Evolutionary conservation across 2,329 filamentous ascomycete genomes (phyloP).

Genomic region (Trichoderma gracile): DNA sequence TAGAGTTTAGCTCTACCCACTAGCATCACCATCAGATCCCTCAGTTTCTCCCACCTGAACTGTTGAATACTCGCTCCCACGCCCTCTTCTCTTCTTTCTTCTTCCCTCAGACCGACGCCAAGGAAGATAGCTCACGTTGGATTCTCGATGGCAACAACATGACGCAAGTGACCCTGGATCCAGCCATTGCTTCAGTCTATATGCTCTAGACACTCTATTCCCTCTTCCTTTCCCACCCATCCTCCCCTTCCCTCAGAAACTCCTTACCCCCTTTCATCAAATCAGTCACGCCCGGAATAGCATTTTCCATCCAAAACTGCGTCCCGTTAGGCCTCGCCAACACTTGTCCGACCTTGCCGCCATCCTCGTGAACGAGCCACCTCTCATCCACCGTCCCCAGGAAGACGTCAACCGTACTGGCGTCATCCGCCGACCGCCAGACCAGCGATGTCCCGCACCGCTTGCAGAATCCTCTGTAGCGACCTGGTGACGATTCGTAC

Average conservation of each 20-base stretch:
- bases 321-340: slow-evolving; percentile 9
- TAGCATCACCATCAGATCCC: neutral
- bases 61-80: neutral
- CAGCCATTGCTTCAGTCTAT: no score
- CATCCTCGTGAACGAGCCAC: slow-evolving; percentile 16
- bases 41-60: neutral
- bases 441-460: slow-evolving; percentile 14
- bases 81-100: no score
- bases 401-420: slow-evolving; percentile 11
- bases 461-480: slow-evolving; percentile 18
- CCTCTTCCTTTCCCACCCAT: slow-evolving; percentile 17
- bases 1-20: neutral
- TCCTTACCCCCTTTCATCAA: slow-evolving; percentile 1
- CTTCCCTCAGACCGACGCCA: no score
- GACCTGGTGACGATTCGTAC: slow-evolving; percentile 14
- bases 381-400: slow-evolving; percentile 9
- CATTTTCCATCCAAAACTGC: slow-evolving; percentile 23
- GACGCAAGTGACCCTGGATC: no score
- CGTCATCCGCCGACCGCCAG: slow-evolving; percentile 13
- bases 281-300: slow-evolving; percentile 7
- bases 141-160: no score
- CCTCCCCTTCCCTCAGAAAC: slow-evolving; percentile 10
- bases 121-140: no score
- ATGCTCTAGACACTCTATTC: neutral
- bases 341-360: slow-evolving; percentile 16